These are phyloP conservation scores for Metschnikowia gruessii DNA, from an alignment of 805 yeast genomes.

Conservation along the genomic window DNA sequence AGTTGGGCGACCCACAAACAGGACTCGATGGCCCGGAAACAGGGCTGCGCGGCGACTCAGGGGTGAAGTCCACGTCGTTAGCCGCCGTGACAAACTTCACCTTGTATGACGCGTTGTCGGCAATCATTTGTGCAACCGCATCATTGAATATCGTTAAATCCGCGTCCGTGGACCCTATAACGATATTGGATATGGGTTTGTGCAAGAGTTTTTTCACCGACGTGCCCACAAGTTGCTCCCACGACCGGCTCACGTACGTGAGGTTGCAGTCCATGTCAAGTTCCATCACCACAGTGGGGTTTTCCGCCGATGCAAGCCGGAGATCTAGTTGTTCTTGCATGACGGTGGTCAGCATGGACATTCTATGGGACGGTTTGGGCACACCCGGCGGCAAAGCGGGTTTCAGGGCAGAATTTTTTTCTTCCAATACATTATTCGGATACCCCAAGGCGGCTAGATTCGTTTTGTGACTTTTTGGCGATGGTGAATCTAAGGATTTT, in stretches of 20 bases:
- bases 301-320: constrained; percentile 60
- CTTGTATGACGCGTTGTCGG: constrained; percentile 73
- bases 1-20: background rate
- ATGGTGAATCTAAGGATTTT: constrained; percentile 6
- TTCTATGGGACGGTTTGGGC: background rate
- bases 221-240: constrained; percentile 79
- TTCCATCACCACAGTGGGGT: constrained; percentile 80
- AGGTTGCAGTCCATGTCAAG: constrained; percentile 76
- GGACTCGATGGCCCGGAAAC: background rate
- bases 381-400: too few relatives aligned
- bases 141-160: constrained; percentile 67
- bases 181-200: constrained; percentile 58
- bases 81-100: constrained; percentile 67
- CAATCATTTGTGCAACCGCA: constrained; percentile 67
- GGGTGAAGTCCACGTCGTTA: constrained; percentile 17
- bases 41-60: background rate
- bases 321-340: constrained; percentile 51
- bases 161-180: constrained; percentile 56
- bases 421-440: background rate
- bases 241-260: constrained; percentile 68
- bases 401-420: background rate
- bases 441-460: background rate
- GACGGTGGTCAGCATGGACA: constrained; percentile 17
- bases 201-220: constrained; percentile 50
- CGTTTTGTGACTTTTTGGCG: background rate